Base-by-base conservation (phyloP, 352 stramenopile species). In the Peronosclerospora sorghi region DNA sequence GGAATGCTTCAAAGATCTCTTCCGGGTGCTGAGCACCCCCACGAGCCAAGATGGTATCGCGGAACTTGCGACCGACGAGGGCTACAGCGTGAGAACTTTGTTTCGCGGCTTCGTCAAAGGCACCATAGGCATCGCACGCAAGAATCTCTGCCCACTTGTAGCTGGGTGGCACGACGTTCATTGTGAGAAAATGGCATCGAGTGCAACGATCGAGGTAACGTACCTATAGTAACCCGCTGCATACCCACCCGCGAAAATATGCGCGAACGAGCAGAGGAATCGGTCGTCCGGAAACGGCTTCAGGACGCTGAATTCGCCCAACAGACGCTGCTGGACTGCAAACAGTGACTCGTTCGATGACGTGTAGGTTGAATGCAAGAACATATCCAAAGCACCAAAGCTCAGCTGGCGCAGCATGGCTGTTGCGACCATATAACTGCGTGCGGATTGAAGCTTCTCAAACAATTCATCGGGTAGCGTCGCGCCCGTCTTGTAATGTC, bases 191-290 rank as follows among this genome's bases (percentile, higher is more conserved):
- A n/a, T n/a, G n/a, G n/a, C n/a, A 29, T 24, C 3, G 12, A 6
- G 10, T 27, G 20, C 35, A 27, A 17, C 18, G 10, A 35, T 46
- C 17, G 6, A 9, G 21, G 17, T 7, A 8, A 50, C 37, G 58
- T 93, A 97, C 50, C 62, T 89, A 68, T 98, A 98, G 65, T 98
- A 99, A 18, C 95, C 95, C 6, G 95, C 93, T n/a, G 90, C 80
- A 60, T 98, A 98, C 26, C 95, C 94, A 1, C 95, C 95, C 0
- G 90, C 96, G 61, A 99, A 98, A 51, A 99, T 99, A 65, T 99
- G 96, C 21, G 65, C 77, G 63, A 99, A 99, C 26, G 86, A 90
- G 60, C 94, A 98, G n/a, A 99, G 69, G 65, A 98, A 99, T 26
- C 94, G 72, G 67, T 99, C 94, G 48, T 98, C 90, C 29, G 72